Conservation (phyloP, 768 basidiomycete species). For the Mycena chlorophos region DNA sequence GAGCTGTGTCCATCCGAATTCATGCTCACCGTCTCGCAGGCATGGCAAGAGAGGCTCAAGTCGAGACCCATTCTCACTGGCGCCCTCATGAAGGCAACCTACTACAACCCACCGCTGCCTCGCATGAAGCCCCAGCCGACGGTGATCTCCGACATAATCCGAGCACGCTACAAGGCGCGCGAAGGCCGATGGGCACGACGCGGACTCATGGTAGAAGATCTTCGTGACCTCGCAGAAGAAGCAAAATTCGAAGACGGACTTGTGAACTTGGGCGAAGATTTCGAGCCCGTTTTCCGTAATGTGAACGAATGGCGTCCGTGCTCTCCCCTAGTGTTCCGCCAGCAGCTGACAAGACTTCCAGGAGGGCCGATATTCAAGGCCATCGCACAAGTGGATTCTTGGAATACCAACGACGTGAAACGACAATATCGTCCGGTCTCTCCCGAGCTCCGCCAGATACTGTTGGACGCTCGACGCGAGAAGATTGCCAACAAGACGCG, state of each 20-base stretch:
- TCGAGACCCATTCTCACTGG: constrained; percentile 74
- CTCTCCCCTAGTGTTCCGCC: not conserved
- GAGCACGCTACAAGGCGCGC: constrained; percentile 39
- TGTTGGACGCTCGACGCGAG: constrained; percentile 58
- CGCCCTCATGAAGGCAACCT: constrained; percentile 60
- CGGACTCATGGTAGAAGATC: constrained; percentile 30
- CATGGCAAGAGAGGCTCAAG: constrained; percentile 53
- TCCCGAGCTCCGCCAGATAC: constrained; percentile 45
- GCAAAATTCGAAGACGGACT: constrained; percentile 21
- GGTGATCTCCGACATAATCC: constrained; percentile 71
- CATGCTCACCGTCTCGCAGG: constrained; percentile 38
- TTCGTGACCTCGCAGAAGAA: constrained; percentile 37
- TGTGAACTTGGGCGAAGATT: constrained; percentile 4
- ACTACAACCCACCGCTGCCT: constrained; percentile 71
- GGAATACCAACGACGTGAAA: constrained; percentile 40
- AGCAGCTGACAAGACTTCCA: constrained; percentile 23
- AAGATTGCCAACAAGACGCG: constrained; percentile 66
- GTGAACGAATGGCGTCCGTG: constrained; percentile 44
- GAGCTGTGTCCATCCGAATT: not conserved
- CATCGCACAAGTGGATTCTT: constrained; percentile 30
- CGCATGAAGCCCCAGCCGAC: constrained; percentile 78
- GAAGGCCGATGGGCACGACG: constrained; percentile 43
- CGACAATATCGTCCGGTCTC: constrained; percentile 48
- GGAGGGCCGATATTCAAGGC: constrained; percentile 38
- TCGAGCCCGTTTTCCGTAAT: constrained; percentile 19